These are phyloP conservation scores for Monsonia emarginata DNA, from an alignment of 441 rosid genomes.

Conservation along the genomic window DNA sequence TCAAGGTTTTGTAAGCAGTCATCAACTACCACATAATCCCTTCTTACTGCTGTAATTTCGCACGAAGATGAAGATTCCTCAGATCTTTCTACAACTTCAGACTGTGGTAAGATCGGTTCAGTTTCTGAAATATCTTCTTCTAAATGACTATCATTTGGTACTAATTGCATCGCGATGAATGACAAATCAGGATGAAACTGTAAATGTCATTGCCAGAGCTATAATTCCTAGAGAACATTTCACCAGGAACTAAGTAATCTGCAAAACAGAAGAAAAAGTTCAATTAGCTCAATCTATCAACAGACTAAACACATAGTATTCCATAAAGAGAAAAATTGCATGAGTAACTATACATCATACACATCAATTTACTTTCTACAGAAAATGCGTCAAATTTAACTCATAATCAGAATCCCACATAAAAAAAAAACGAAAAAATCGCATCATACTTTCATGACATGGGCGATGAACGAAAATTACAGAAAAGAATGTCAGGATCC, in stretches of 20 bases:
- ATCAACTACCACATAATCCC: slow-evolving; percentile 31
- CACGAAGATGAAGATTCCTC: slow-evolving; percentile 52
- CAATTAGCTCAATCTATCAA: neutral
- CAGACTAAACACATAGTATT: neutral
- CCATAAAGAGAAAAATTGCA: neutral
- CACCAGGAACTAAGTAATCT: slow-evolving; percentile 32
- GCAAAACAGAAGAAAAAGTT: slow-evolving; percentile 19
- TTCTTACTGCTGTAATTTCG: slow-evolving; percentile 55
- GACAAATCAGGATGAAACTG: slow-evolving; percentile 20
- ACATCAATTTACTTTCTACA: neutral
- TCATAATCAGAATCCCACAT: neutral
- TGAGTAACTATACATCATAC: neutral
- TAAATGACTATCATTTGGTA: slow-evolving; percentile 47
- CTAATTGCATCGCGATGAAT: slow-evolving; percentile 67
- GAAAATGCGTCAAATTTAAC: neutral
- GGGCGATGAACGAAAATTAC: neutral
- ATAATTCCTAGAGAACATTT: slow-evolving; percentile 26
- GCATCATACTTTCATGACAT: neutral
- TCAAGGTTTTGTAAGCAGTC: slow-evolving; percentile 43
- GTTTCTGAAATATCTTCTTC: slow-evolving; percentile 52
- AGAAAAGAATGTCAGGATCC: neutral
- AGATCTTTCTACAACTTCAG: slow-evolving; percentile 29
- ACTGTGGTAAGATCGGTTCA: slow-evolving; percentile 47
- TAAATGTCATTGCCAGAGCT: slow-evolving; percentile 29
- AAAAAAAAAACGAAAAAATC: neutral